Evolutionary conservation across 441 rosid species (phyloP), one percentile per base, ranked within the genome.

Genomic region (Bocquillonia castaneifolia): DNA sequence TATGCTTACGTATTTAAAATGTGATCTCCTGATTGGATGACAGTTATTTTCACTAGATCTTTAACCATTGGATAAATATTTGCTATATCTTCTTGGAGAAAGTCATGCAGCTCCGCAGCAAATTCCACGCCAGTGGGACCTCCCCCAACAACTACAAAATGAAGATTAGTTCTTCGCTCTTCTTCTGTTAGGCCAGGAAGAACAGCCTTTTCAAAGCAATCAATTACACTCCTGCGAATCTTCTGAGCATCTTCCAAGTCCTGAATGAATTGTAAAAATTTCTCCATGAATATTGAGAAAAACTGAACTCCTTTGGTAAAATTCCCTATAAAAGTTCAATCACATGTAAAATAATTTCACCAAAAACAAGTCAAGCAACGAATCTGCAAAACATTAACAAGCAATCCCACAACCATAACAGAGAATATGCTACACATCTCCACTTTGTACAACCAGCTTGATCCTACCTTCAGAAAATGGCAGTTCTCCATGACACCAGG

Each of bases 111-210:
- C 81, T 93, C 98, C 5, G 96, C 98, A 58, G 95, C 93, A 86
- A 91, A 93, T 85, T 91, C 98, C 45, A 93, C 95, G 59, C 98
- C 98, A 64, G 98, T 93, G 6, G 98, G 98, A 64, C 98, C 97
- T 9, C 98, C 98, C 59, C 97, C 97, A 42, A 93, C 97, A 53
- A 93, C 83, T 59, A 93, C 90, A 69, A 93, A 93, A 79, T 89
- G 97, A 73, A 93, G 97, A 76, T 81, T 84, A 23, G 59, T 82
- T 71, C 83, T 84, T 64, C 84, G 79, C 73, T 91, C 89, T 67
- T 89, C 97, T 78, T 89, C 96, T 34, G 82, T 89, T 60, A 88
- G 81, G 66, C 84, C 82, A 42, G 97, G 98, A 66, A 93, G 93
- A 44, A 84, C 74, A 18, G 97, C 87, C 79, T 79, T 89, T 72